Percentiles rank a stretch among this genome's conserved stretches.
Evolutionary conservation across 2,329 filamentous ascomycete genomes (phyloP).

Genomic region (Teratosphaeriaceae sp.): DNA sequence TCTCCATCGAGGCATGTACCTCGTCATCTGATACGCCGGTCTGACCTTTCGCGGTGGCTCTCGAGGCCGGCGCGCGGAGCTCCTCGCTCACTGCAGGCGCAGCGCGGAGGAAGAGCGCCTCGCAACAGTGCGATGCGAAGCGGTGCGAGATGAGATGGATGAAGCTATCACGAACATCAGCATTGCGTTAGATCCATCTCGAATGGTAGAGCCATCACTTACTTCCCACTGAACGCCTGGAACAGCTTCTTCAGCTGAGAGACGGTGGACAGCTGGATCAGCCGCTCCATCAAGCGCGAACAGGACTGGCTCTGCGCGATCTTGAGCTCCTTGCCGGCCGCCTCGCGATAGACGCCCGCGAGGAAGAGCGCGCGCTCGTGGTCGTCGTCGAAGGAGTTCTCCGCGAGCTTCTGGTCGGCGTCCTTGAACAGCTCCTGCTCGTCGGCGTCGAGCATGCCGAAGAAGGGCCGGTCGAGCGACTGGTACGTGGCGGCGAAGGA

Average conservation of each 20-base stretch:
- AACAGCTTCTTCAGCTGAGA: slow-evolving; percentile 83
- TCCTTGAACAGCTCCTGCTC: slow-evolving; percentile 95
- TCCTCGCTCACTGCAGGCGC: slow-evolving; percentile 74
- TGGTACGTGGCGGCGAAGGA: slow-evolving; percentile 23
- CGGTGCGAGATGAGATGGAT: slow-evolving; percentile 86
- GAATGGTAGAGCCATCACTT: slow-evolving; percentile 21
- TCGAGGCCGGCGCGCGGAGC: slow-evolving; percentile 41
- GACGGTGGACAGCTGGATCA: slow-evolving; percentile 75
- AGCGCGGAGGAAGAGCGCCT: slow-evolving; percentile 80
- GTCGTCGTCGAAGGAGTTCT: slow-evolving; percentile 74
- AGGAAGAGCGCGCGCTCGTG: slow-evolving; percentile 56
- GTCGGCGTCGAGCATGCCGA: slow-evolving; percentile 83
- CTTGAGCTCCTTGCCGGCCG: slow-evolving; percentile 88
- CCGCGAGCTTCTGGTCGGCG: slow-evolving; percentile 81
- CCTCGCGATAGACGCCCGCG: slow-evolving; percentile 78
- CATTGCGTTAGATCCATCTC: not conserved
- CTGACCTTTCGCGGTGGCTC: slow-evolving; percentile 32
- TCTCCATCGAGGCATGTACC: slow-evolving; percentile 65
- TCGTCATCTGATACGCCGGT: slow-evolving; percentile 34
- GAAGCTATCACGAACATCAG: slow-evolving; percentile 47
- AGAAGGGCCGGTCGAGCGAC: slow-evolving; percentile 67
- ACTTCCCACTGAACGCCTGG: slow-evolving; percentile 73
- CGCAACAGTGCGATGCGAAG: slow-evolving; percentile 95
- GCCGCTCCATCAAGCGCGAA: slow-evolving; percentile 82
- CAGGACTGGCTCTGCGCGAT: slow-evolving; percentile 93